Percentiles rank a stretch among this genome's conserved stretches.
Conservation (phyloP, 129 eudicot genomes). For the Lonicera japonica region DNA sequence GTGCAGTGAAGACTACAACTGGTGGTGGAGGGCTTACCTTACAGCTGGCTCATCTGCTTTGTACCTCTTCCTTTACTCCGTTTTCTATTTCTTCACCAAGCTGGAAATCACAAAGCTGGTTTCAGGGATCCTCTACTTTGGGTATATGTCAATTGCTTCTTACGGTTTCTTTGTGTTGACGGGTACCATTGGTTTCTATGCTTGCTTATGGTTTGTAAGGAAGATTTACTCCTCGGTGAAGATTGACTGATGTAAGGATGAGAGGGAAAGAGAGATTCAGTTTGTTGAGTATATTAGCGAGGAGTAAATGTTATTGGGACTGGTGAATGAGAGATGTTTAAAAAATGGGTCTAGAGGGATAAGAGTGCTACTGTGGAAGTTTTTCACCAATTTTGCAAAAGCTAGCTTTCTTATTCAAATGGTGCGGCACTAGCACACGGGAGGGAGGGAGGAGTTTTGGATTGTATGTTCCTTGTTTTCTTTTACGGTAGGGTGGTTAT, state of each 20-base stretch:
- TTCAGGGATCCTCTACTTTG: constrained; percentile 75
- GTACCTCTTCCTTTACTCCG: constrained; percentile 77
- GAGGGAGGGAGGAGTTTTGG: constrained; percentile 11
- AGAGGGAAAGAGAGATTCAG: background rate
- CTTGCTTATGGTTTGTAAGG: constrained; percentile 80
- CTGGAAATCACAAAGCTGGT: constrained; percentile 75
- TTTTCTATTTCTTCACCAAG: constrained; percentile 78
- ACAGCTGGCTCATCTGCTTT: constrained; percentile 85
- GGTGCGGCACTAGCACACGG: background rate
- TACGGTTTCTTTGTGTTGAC: constrained; percentile 83
- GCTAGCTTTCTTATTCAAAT: too few relatives aligned
- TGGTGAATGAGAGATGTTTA: constrained; percentile 13
- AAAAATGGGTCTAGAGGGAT: constrained; percentile 17
- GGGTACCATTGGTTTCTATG: constrained; percentile 74
- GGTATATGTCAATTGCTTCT: constrained; percentile 74
- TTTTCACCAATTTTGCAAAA: background rate
- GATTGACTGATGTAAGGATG: constrained; percentile 56
- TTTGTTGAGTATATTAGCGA: constrained; percentile 10
- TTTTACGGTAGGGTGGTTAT: background rate
- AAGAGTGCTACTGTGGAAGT: background rate
- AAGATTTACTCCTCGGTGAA: constrained; percentile 82
- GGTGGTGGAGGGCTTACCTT: constrained; percentile 97
- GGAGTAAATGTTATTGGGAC: background rate
- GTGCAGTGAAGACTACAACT: constrained; percentile 86
- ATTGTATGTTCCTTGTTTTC: background rate